These are phyloP conservation scores for Saturnispora mendoncae DNA, from an alignment of 805 yeast genomes.

Conservation along the genomic window DNA sequence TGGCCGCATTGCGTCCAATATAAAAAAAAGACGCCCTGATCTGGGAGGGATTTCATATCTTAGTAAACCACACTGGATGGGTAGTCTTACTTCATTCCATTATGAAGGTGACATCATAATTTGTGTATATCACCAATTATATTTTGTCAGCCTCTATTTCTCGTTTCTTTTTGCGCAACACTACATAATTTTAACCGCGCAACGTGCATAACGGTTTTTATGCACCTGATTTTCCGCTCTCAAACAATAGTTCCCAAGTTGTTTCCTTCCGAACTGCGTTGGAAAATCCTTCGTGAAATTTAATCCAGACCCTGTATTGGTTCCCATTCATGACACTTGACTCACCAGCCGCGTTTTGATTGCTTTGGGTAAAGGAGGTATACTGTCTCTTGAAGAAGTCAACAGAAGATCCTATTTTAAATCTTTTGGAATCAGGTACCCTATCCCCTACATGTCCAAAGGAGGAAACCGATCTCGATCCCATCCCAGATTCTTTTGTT, in stretches of 20 bases:
- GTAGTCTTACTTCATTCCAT: no score
- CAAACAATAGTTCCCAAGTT: conserved; percentile 63
- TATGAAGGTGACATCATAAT: no score
- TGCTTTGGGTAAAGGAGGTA: conserved; percentile 9
- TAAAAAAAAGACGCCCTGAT: no score
- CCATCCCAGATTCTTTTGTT: no score
- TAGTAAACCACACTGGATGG: no score
- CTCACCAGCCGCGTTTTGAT: neutral
- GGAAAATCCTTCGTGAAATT: conserved; percentile 84
- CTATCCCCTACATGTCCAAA: neutral
- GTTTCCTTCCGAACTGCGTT: conserved; percentile 83
- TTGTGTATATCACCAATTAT: no score
- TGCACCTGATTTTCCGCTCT: neutral
- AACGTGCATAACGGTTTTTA: neutral
- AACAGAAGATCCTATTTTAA: conserved; percentile 17
- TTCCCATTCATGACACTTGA: conserved; percentile 18
- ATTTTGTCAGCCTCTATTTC: no score
- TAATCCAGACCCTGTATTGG: conserved; percentile 63
- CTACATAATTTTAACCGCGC: no score
- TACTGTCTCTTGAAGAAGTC: conserved; percentile 41
- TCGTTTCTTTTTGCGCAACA: no score
- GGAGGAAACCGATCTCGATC: no score
- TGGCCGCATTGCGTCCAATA: no score
- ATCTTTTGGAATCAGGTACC: neutral
- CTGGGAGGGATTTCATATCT: no score